Conservation (phyloP, 805 yeast genomes). For the Zygoascus bituminiphila region DNA sequence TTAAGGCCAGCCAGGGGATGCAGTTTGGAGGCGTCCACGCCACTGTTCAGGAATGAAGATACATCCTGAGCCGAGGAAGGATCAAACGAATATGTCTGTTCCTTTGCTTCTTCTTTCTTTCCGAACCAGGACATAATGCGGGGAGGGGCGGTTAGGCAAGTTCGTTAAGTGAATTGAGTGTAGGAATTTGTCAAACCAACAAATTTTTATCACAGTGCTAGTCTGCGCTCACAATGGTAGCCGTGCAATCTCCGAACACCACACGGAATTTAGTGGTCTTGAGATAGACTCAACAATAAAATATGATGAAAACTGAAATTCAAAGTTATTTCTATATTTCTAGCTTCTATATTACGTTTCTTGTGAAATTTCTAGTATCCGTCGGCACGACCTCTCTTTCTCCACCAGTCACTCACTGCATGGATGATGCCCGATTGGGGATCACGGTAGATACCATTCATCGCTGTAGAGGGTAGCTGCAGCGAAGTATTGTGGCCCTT, state of each 20-base stretch:
- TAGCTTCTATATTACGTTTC: not conserved
- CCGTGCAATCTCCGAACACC: too few species aligned
- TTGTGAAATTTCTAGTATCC: constrained; percentile 40
- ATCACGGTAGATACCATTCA: constrained; percentile 45
- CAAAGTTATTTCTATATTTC: not conserved
- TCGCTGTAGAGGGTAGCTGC: constrained; percentile 42
- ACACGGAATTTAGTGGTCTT: too few species aligned
- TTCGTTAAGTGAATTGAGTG: not conserved
- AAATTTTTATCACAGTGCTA: not conserved
- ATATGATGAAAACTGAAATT: too few species aligned
- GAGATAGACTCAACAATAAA: too few species aligned
- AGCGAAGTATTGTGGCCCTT: constrained; percentile 45
- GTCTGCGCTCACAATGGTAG: too few species aligned
- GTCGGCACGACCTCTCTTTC: constrained; percentile 69
- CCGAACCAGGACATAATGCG: constrained; percentile 24
- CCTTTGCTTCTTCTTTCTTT: constrained; percentile 17
- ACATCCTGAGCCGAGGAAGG: constrained; percentile 57
- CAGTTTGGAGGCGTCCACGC: constrained; percentile 58
- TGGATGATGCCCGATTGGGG: constrained; percentile 37
- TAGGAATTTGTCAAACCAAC: not conserved
- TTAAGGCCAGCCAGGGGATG: constrained; percentile 93
- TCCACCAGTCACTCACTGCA: constrained; percentile 87
- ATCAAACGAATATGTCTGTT: constrained; percentile 48
- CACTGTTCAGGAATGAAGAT: constrained; percentile 52
- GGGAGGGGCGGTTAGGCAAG: not conserved